A percentile compares a stretch with the other conserved stretches of the same genome.
These are phyloP conservation scores for Blastomyces emzantsi DNA, from an alignment of 2,329 filamentous ascomycete genomes.

Conservation along the genomic window DNA sequence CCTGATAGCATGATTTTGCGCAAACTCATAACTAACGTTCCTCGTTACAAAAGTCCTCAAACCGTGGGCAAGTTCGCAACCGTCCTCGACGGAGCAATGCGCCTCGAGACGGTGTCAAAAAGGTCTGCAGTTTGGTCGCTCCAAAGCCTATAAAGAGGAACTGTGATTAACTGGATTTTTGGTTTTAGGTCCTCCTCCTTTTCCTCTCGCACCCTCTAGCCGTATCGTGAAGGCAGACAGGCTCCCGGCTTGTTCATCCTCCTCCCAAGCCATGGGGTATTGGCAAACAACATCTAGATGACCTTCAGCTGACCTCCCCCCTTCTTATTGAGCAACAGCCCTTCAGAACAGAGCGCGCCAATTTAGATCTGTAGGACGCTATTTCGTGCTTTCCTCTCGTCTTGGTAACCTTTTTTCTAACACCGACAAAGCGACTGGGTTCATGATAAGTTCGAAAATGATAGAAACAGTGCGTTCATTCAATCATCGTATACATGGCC, in stretches of 20 bases:
- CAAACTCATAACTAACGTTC: not conserved
- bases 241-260: not conserved
- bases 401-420: not conserved
- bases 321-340: conserved; percentile 34
- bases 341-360: conserved; percentile 37
- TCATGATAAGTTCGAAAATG: conserved; percentile 79
- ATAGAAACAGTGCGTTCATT: conserved; percentile 43
- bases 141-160: conserved; percentile 11
- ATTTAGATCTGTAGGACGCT: conserved; percentile 37
- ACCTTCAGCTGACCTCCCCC: conserved; percentile 38
- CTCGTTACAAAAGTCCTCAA: conserved; percentile 16
- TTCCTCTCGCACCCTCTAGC: conserved; percentile 30
- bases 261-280: conserved; percentile 6
- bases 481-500: conserved; percentile 10
- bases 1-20: not conserved
- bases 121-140: conserved; percentile 47
- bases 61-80: conserved; percentile 30
- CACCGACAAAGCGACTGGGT: conserved; percentile 67
- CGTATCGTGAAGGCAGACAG: conserved; percentile 27
- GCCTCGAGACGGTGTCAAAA: conserved; percentile 81
- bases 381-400: not conserved
- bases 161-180: conserved; percentile 14
- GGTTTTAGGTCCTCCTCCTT: conserved; percentile 37
- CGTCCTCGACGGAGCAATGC: conserved; percentile 41
- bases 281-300: conserved; percentile 25